Evolutionary conservation across 2,329 filamentous ascomycete genomes (phyloP), one percentile per base, ranked within the genome.

Genomic region (Furcasterigmium furcatum): DNA sequence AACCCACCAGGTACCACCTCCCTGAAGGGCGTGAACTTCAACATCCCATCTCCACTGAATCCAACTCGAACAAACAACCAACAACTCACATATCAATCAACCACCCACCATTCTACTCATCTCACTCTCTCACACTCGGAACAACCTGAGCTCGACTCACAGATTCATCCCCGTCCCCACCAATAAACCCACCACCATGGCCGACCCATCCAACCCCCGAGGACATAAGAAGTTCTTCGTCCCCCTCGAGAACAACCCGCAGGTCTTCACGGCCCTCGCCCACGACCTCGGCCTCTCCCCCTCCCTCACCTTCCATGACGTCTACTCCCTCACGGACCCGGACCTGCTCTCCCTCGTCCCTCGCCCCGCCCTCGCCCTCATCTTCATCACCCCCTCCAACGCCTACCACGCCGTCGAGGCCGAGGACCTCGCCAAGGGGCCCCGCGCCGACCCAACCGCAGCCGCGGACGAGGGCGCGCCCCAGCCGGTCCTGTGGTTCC

Each of bases 401-500:
- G 20, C 61, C 65, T 42, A 51, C 51, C 21, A 52, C 46, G 22
- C 47, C 49, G 25, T 47, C 47, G 58, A 27, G 41, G 47, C 2
- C 34, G 34, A 36, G 34, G 34, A 36, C 34, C 7, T 4, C 8
- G 34, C 34, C n/a, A 16, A 14, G 5, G 34, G 34, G n/a, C 6
- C 16, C 4, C n/a, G 16, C 16, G 4, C 9, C 34, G 16, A 18
- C 30, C 30, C 30, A 13, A 13, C 30, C 9, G 30, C 34, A 18
- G 34, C 34, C 7, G 18, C 30, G 58, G 59, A 19, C 30, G 51
- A 53, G 8, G 65, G 65, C 2, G 54, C 58, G 5, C 61, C 66
- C 1, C 86, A 91, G 55, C 79, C 86, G 7, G 81, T 91, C 1
- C 70, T 88, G 16, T 95, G 88, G 88, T 94, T 90, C 69, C 84